A percentile compares a stretch with the other conserved stretches of the same genome.
These are phyloP conservation scores for Cercospora beticola DNA, from an alignment of 2,329 filamentous ascomycete species.

Conservation along the genomic window DNA sequence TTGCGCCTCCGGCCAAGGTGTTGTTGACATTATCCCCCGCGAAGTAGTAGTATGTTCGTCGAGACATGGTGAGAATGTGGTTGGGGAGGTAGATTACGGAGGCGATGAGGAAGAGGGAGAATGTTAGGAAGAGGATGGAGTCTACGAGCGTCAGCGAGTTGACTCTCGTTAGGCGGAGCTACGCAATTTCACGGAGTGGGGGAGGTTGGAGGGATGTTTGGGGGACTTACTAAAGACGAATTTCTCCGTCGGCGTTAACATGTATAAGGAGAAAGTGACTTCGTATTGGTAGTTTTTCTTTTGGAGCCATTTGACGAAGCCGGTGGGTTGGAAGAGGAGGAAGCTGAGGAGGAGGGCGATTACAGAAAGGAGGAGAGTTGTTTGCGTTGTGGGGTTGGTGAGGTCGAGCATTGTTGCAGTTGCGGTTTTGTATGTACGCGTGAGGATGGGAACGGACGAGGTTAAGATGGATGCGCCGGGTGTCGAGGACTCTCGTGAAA, in stretches of 20 bases:
- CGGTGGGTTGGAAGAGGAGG: slow-evolving; percentile 50
- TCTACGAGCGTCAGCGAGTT: slow-evolving; percentile 54
- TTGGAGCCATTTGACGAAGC: slow-evolving; percentile 78
- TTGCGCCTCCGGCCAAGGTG: slow-evolving; percentile 12
- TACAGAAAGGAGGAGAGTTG: slow-evolving; percentile 54
- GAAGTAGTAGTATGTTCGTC: slow-evolving; percentile 92
- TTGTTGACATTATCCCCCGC: slow-evolving; percentile 61
- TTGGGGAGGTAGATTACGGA: slow-evolving; percentile 90
- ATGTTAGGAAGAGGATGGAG: slow-evolving; percentile 85
- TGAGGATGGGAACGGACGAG: no score
- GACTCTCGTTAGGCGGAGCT: no score
- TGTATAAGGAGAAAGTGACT: slow-evolving; percentile 94
- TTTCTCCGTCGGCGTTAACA: slow-evolving; percentile 94
- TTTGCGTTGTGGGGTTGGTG: background rate
- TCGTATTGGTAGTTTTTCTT: slow-evolving; percentile 98
- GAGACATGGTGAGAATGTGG: slow-evolving; percentile 78
- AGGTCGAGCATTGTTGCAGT: slow-evolving; percentile 2
- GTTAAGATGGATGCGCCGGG: background rate
- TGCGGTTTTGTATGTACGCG: background rate
- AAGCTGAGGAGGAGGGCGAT: slow-evolving; percentile 42
- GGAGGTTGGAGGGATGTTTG: no score
- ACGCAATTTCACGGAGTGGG: background rate
- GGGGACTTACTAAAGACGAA: slow-evolving; percentile 86
- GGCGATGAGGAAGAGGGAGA: slow-evolving; percentile 82
- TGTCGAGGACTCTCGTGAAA: background rate